Conservation (phyloP, 2,329 filamentous ascomycete genomes). For the Capronia americana region DNA sequence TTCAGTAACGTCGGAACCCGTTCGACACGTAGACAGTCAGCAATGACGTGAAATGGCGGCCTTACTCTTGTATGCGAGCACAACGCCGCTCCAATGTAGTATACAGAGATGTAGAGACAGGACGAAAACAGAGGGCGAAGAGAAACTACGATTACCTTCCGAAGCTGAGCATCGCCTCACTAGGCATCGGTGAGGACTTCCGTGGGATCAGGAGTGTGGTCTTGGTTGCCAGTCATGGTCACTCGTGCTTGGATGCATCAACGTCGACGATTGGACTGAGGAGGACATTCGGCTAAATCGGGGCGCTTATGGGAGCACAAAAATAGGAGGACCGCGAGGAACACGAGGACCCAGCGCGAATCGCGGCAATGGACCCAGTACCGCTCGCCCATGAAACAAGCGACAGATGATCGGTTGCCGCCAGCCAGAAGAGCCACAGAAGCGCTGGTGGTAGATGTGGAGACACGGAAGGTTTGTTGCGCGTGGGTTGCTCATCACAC, state of each 20-base stretch:
- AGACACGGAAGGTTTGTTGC: background rate
- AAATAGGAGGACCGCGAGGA: conserved; percentile 15
- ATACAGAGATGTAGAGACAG: conserved; percentile 13
- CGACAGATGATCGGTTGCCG: conserved; percentile 25
- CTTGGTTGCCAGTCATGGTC: conserved; percentile 23
- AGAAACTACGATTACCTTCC: conserved; percentile 23
- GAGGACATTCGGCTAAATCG: conserved; percentile 29
- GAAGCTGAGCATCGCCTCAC: conserved; percentile 28
- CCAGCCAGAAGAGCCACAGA: conserved; percentile 26
- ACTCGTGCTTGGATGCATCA: conserved; percentile 36
- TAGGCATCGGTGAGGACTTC: conserved; percentile 22
- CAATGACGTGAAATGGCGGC: conserved; percentile 25
- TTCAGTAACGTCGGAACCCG: conserved; percentile 6
- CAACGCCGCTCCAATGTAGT: background rate
- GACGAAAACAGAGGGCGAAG: conserved; percentile 15
- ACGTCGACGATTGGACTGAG: conserved; percentile 32
- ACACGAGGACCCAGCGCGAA: conserved; percentile 13
- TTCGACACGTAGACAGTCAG: conserved; percentile 23
- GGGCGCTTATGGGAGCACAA: conserved; percentile 34
- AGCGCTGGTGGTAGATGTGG: conserved; percentile 16
- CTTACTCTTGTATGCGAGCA: conserved; percentile 18
- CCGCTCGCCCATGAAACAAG: conserved; percentile 28
- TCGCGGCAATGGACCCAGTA: conserved; percentile 10
- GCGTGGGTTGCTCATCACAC: background rate
- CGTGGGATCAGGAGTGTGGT: conserved; percentile 2